These are phyloP conservation scores for Ichthyophthirius multifiliis DNA, from an alignment of 169 alveolate species.

Conservation along the genomic window DNA sequence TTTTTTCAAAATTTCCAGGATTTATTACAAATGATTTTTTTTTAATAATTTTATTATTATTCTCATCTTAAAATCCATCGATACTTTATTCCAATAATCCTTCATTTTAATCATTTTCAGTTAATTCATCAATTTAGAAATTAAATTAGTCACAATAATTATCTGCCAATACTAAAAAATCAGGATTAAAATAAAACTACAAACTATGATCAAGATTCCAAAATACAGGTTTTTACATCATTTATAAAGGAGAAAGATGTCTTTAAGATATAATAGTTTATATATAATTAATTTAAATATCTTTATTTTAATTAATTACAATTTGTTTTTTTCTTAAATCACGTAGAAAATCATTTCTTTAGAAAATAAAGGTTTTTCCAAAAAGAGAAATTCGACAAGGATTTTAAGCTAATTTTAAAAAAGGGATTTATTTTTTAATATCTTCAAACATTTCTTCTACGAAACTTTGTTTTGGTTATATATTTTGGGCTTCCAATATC, in stretches of 20 bases:
- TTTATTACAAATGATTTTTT: not conserved
- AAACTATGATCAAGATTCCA: not conserved
- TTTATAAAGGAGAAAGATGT: not conserved
- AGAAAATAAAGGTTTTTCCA: not conserved
- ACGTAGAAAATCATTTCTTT: not conserved
- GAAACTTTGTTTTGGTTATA: not conserved
- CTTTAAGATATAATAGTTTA: not conserved
- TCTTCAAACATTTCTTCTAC: not conserved
- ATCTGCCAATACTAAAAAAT: not conserved
- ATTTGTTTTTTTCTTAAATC: not conserved
- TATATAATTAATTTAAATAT: not conserved
- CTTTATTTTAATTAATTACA: not conserved
- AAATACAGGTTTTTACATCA: not conserved
- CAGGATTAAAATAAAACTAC: not conserved
- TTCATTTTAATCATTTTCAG: not conserved
- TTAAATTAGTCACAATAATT: not conserved
- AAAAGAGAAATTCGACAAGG: not conserved
- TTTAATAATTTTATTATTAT: not conserved
- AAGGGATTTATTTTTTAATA: not conserved
- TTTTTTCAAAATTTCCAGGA: conserved; percentile 2
- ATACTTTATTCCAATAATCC: not conserved
- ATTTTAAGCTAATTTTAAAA: not conserved
- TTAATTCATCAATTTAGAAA: not conserved
- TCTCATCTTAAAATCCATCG: too few species aligned
- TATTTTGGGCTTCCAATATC: not conserved